Conservation (phyloP, 805 yeast genomes). For the Candida stauntonica region DNA sequence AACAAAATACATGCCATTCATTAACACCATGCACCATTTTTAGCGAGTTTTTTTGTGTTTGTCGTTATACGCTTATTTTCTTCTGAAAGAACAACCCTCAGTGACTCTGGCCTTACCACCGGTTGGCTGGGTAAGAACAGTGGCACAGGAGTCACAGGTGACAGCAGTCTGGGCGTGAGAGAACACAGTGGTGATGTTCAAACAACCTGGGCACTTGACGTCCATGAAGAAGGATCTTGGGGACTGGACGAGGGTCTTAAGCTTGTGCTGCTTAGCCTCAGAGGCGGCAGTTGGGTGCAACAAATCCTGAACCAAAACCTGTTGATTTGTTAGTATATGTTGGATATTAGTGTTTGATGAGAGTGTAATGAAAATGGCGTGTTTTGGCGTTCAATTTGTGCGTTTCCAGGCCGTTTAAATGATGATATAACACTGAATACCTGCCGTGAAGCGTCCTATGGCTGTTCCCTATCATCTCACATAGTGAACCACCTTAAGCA, state of each 20-base stretch:
- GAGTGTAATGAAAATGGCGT: no score
- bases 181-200: constrained; percentile 98
- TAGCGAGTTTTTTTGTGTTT: no score
- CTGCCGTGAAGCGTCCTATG: no score
- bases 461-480: no score
- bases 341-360: background rate
- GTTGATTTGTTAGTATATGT: constrained; percentile 23
- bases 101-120: constrained; percentile 99
- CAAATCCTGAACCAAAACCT: constrained; percentile 99
- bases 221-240: constrained; percentile 99
- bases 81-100: constrained; percentile 99
- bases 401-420: background rate
- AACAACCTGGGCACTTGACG: constrained; percentile 99
- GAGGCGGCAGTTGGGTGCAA: constrained; percentile 97
- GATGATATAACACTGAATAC: background rate
- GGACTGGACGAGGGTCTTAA: constrained; percentile 93
- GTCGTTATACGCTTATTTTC: no score
- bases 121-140: constrained; percentile 97
- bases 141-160: constrained; percentile 97
- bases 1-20: background rate
- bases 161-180: constrained; percentile 99
- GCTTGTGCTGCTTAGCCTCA: constrained; percentile 96
- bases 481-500: no score
- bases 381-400: background rate
- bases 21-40: no score